These are phyloP conservation scores for Magnaporthiopsis rhizophila DNA, from an alignment of 2,329 filamentous ascomycete genomes.

Conservation along the genomic window DNA sequence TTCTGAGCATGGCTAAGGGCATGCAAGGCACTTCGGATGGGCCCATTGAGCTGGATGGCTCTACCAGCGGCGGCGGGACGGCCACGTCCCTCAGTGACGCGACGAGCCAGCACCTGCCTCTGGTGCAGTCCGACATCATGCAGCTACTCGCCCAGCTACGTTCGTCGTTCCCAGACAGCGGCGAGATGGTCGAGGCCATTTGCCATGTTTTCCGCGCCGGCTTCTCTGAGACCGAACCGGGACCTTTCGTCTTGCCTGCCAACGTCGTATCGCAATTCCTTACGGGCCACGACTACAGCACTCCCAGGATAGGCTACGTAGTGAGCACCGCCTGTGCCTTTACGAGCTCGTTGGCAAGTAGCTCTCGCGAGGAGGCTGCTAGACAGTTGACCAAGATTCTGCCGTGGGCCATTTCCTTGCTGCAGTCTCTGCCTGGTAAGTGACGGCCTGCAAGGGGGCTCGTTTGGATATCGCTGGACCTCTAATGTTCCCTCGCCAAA, in stretches of 20 bases:
- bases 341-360: slow-evolving; percentile 48
- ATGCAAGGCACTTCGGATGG: slow-evolving; percentile 60
- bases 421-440: slow-evolving; percentile 54
- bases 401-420: slow-evolving; percentile 53
- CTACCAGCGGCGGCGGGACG: slow-evolving; percentile 13
- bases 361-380: slow-evolving; percentile 33
- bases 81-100: slow-evolving; percentile 11
- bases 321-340: slow-evolving; percentile 67
- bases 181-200: slow-evolving; percentile 63
- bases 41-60: slow-evolving; percentile 56
- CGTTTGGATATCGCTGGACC: neutral
- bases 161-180: slow-evolving; percentile 45
- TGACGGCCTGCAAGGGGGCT: slow-evolving; percentile 3
- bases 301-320: slow-evolving; percentile 58
- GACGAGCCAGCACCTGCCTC: slow-evolving; percentile 14
- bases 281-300: slow-evolving; percentile 43
- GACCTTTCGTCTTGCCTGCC: slow-evolving; percentile 69
- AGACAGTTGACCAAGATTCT: slow-evolving; percentile 44
- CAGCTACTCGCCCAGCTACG: slow-evolving; percentile 39
- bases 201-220: slow-evolving; percentile 66
- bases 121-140: slow-evolving; percentile 39
- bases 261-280: slow-evolving; percentile 60
- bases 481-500: too few relatives aligned
- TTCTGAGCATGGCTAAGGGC: slow-evolving; percentile 63
- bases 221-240: slow-evolving; percentile 65